These are phyloP conservation scores for Crucibulum laeve DNA, from an alignment of 768 basidiomycete genomes.

Conservation along the genomic window DNA sequence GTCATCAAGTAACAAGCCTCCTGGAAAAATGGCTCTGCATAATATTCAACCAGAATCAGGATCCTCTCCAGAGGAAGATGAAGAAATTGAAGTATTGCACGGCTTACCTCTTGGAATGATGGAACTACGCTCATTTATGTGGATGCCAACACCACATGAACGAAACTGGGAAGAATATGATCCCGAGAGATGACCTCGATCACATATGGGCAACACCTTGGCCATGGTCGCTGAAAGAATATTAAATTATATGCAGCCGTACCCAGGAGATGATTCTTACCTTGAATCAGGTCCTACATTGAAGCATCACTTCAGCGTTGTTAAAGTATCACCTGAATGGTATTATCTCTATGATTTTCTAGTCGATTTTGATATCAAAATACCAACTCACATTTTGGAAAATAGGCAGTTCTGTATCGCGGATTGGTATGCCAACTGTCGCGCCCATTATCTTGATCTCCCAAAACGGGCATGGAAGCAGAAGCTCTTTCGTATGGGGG, in stretches of 20 bases:
- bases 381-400: background rate
- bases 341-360: background rate
- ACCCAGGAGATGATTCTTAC: background rate
- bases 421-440: background rate
- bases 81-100: conserved; percentile 9
- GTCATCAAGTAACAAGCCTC: conserved; percentile 13
- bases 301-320: background rate
- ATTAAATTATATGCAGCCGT: background rate
- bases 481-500: background rate
- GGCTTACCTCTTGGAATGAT: conserved; percentile 8
- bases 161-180: background rate
- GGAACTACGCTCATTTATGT: background rate
- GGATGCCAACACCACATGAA: background rate
- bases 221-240: background rate
- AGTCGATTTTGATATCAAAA: background rate
- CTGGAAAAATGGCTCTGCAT: conserved; percentile 14
- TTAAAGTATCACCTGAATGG: background rate
- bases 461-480: background rate
- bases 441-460: background rate
- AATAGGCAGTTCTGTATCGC: background rate
- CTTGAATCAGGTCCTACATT: background rate
- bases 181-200: background rate
- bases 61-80: background rate
- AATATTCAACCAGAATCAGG: conserved; percentile 10
- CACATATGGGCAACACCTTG: background rate